These are phyloP conservation scores for Neonothopanus nambi DNA, from an alignment of 1,284 basidiomycete species.

Conservation along the genomic window DNA sequence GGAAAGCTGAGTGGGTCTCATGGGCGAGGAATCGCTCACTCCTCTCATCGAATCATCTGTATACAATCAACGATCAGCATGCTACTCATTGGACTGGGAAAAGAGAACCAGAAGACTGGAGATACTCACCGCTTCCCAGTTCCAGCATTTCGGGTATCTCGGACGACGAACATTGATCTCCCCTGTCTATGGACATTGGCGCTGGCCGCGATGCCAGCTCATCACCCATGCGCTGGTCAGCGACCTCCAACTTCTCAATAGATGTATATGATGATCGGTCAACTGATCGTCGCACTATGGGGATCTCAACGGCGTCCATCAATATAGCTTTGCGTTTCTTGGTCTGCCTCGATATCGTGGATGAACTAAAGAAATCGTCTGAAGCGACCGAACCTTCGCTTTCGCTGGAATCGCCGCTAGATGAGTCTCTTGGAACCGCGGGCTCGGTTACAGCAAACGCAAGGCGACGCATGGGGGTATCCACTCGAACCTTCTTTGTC, in stretches of 20 bases:
- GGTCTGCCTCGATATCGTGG: neutral
- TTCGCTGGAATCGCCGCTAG: neutral
- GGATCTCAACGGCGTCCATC: conserved; percentile 52
- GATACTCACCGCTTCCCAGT: conserved; percentile 5
- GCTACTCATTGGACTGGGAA: neutral
- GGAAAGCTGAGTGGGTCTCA: conserved; percentile 24
- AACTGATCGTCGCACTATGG: neutral
- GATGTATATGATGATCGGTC: too few relatives aligned
- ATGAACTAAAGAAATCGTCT: neutral
- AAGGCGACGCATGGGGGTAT: conserved; percentile 3
- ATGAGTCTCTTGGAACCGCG: conserved; percentile 3
- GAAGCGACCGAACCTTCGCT: neutral
- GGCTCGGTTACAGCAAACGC: neutral
- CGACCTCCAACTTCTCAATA: too few relatives aligned
- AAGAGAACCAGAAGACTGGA: neutral
- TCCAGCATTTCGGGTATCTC: conserved; percentile 2
- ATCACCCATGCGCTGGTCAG: too few relatives aligned
- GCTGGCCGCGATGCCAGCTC: too few relatives aligned
- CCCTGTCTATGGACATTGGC: neutral
- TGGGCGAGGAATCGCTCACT: neutral
- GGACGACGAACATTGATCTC: neutral
- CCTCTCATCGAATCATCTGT: conserved; percentile 11
- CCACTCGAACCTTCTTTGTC: conserved; percentile 32
- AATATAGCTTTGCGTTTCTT: conserved; percentile 50
- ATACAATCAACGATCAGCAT: neutral